Percentiles rank a stretch among this genome's conserved stretches.
Evolutionary conservation across 306 rosid species (phyloP).

Genomic region (cucumber (Cucumis sativus)): DNA sequence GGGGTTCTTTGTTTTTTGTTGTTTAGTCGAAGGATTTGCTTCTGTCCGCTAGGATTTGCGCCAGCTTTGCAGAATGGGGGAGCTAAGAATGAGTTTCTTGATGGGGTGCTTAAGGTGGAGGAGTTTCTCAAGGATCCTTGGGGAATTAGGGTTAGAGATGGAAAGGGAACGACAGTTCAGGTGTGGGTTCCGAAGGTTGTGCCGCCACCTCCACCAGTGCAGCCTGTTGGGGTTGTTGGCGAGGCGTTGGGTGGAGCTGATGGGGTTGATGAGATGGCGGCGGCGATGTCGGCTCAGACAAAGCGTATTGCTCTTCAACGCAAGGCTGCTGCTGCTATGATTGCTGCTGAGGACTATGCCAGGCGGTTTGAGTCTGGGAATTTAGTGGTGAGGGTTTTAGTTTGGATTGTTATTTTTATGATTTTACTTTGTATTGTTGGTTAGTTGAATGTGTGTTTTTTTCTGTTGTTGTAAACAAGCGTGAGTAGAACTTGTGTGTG

Average conservation of each 20-base stretch:
- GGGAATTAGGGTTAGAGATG: conserved; percentile 37
- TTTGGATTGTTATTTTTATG: not conserved
- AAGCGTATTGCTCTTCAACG: conserved; percentile 73
- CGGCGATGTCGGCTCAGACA: conserved; percentile 64
- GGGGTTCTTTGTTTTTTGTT: not conserved
- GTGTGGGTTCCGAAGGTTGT: conserved; percentile 64
- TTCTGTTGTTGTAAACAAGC: not conserved
- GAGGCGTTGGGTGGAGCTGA: conserved; percentile 14
- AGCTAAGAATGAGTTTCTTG: conserved; percentile 28
- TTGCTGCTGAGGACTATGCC: conserved; percentile 91
- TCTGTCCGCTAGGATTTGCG: conserved; percentile 61
- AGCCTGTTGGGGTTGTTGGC: conserved; percentile 16
- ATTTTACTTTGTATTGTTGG: not conserved
- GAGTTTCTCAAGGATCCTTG: conserved; percentile 38
- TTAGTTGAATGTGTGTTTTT: not conserved
- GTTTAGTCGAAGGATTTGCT: conserved; percentile 58
- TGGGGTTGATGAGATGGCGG: conserved; percentile 40
- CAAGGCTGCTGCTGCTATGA: conserved; percentile 90
- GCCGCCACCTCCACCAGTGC: conserved; percentile 50
- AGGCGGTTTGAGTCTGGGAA: conserved; percentile 73
- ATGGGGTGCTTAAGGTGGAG: conserved; percentile 32
- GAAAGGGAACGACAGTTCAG: conserved; percentile 28
- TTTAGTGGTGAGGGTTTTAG: conserved; percentile 30
- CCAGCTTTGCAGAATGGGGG: conserved; percentile 23
- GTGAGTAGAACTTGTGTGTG: not conserved